Percentiles rank a stretch among this genome's conserved stretches.
These are phyloP conservation scores for Halocafeteria seosinensis DNA, from an alignment of 108 stramenopile species.

Conservation along the genomic window DNA sequence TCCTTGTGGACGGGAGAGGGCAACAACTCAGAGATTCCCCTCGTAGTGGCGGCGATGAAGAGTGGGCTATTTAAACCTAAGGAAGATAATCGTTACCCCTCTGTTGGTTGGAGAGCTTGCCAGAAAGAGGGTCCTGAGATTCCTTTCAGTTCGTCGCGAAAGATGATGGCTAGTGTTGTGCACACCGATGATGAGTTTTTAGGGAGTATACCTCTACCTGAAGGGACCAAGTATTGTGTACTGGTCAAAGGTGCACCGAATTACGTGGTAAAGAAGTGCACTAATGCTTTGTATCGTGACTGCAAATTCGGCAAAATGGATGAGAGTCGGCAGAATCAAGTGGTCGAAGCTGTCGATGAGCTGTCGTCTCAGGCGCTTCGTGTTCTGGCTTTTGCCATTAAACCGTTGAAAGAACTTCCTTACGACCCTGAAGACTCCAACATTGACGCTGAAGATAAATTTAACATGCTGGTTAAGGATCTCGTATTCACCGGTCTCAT, in stretches of 20 bases:
- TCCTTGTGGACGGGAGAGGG: too few species aligned
- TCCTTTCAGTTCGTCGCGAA: slow-evolving; percentile 26
- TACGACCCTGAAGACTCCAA: slow-evolving; percentile 45
- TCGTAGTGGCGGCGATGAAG: slow-evolving; percentile 21
- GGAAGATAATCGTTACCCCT: neutral
- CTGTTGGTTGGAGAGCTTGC: too few species aligned
- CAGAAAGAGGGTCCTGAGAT: too few species aligned
- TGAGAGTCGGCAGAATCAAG: neutral
- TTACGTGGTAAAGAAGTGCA: slow-evolving; percentile 62
- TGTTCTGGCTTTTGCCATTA: slow-evolving; percentile 71
- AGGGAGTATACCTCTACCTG: neutral
- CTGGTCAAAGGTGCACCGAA: slow-evolving; percentile 93
- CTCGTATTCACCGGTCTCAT: slow-evolving; percentile 77
- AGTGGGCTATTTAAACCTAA: neutral
- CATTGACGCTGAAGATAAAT: neutral
- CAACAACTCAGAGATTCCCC: slow-evolving; percentile 35
- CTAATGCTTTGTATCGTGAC: too few species aligned
- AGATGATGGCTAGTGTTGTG: slow-evolving; percentile 17
- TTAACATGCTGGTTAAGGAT: slow-evolving; percentile 11
- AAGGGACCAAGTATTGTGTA: neutral
- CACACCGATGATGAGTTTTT: neutral
- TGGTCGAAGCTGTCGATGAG: slow-evolving; percentile 37
- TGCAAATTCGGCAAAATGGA: too few species aligned
- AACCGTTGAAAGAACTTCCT: slow-evolving; percentile 39
- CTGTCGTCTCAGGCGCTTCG: slow-evolving; percentile 76